Evolutionary conservation across 129 eudicot genomes (phyloP).

Genomic region (Flaveria sonorensis): DNA sequence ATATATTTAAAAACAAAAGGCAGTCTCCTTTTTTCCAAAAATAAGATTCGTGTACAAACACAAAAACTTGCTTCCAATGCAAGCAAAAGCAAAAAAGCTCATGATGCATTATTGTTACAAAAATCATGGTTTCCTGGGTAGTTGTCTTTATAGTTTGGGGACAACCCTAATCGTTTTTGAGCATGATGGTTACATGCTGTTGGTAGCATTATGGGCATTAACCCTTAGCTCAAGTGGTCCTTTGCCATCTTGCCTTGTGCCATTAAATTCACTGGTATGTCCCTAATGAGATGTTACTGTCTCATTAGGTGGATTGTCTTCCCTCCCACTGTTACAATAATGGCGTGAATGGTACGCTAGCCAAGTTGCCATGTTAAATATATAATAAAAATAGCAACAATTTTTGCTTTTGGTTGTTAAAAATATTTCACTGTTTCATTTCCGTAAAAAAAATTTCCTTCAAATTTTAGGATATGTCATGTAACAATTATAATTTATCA

Average conservation of each 20-base stretch:
- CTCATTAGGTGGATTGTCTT: slow-evolving; percentile 35
- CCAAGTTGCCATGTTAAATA: neutral
- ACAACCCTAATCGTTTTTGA: slow-evolving; percentile 17
- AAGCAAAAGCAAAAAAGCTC: slow-evolving; percentile 16
- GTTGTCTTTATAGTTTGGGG: slow-evolving; percentile 30
- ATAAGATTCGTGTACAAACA: neutral
- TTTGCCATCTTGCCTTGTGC: slow-evolving; percentile 33
- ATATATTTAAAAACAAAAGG: neutral
- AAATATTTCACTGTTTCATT: neutral
- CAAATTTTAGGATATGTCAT: neutral
- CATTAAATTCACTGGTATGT: slow-evolving; percentile 34
- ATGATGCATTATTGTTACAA: slow-evolving; percentile 17
- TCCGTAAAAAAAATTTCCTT: neutral
- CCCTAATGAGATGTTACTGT: slow-evolving; percentile 29
- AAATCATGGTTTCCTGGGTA: slow-evolving; percentile 22
- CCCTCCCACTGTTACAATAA: slow-evolving; percentile 27
- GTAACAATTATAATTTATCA: neutral
- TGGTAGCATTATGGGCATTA: slow-evolving; percentile 30
- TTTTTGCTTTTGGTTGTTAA: neutral
- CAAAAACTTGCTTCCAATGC: neutral
- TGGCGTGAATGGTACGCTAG: slow-evolving; percentile 4
- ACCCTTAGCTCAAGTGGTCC: slow-evolving; percentile 38
- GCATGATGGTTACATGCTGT: slow-evolving; percentile 25
- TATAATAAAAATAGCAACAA: neutral
- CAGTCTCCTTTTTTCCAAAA: neutral